A percentile compares a stretch with the other conserved stretches of the same genome.
These are phyloP conservation scores for Omphalotus guepiniiformis DNA, from an alignment of 768 basidiomycete species.

Conservation along the genomic window DNA sequence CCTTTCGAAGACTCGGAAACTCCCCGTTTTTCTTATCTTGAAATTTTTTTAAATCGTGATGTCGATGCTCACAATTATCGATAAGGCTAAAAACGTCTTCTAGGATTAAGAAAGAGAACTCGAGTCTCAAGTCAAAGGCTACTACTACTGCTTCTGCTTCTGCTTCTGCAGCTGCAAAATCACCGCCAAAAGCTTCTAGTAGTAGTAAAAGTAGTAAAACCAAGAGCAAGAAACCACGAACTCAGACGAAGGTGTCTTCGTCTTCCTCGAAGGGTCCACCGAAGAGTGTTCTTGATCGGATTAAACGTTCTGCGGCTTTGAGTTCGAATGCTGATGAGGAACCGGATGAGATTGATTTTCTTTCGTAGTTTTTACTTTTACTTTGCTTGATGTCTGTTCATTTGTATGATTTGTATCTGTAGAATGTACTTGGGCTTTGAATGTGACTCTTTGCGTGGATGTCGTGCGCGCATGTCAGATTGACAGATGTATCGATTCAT, in stretches of 20 bases:
- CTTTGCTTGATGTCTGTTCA: too few relatives aligned
- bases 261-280: neutral
- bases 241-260: neutral
- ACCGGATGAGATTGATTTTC: constrained; percentile 8
- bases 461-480: too few relatives aligned
- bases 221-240: neutral
- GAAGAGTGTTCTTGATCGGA: constrained; percentile 8
- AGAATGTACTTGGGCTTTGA: too few relatives aligned
- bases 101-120: constrained; percentile 7
- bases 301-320: neutral
- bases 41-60: too few relatives aligned
- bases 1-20: too few relatives aligned
- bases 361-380: too few relatives aligned
- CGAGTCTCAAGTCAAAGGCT: too few relatives aligned
- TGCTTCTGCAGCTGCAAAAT: neutral
- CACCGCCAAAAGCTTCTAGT: too few relatives aligned
- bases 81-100: constrained; percentile 7
- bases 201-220: neutral
- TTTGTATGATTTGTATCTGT: too few relatives aligned
- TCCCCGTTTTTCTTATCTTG: too few relatives aligned
- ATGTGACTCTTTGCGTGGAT: too few relatives aligned
- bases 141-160: neutral
- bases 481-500: too few relatives aligned
- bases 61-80: neutral
- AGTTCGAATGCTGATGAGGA: neutral